Evolutionary conservation across 2,329 filamentous ascomycete species (phyloP).

Genomic region (Penicillium psychrosexuale): DNA sequence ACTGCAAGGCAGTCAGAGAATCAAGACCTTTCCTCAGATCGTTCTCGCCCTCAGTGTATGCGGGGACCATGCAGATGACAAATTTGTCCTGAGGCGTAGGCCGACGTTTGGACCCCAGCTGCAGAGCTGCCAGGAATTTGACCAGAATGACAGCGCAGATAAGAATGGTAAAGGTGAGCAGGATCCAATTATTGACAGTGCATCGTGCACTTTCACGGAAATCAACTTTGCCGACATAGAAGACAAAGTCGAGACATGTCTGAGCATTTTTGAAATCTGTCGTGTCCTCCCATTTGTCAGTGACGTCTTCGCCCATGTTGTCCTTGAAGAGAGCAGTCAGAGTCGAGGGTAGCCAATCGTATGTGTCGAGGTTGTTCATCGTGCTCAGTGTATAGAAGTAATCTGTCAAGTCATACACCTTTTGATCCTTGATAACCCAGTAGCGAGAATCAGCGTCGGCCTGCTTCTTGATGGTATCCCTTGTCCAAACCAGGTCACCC

Average conservation of each 20-base stretch:
- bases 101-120: constrained; percentile 86
- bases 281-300: constrained; percentile 57
- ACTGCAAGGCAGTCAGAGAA: constrained; percentile 88
- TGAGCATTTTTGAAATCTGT: constrained; percentile 62
- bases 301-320: constrained; percentile 78
- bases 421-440: constrained; percentile 76
- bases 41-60: constrained; percentile 97
- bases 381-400: constrained; percentile 75
- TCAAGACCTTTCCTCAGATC: constrained; percentile 89
- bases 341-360: constrained; percentile 68
- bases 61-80: constrained; percentile 95
- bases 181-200: constrained; percentile 84
- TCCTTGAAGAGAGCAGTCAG: constrained; percentile 67
- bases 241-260: constrained; percentile 77
- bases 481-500: constrained; percentile 74
- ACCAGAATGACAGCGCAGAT: constrained; percentile 73
- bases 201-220: constrained; percentile 76
- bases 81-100: constrained; percentile 96
- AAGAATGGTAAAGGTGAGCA: constrained; percentile 82
- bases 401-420: constrained; percentile 84
- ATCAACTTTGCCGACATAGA: constrained; percentile 79
- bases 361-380: constrained; percentile 54
- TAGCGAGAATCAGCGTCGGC: constrained; percentile 65
- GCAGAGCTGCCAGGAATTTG: constrained; percentile 91
- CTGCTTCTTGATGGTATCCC: constrained; percentile 57